Evolutionary conservation across 495 filamentous ascomycete species (phyloP).

Genomic region (Xylaria cubensis): DNA sequence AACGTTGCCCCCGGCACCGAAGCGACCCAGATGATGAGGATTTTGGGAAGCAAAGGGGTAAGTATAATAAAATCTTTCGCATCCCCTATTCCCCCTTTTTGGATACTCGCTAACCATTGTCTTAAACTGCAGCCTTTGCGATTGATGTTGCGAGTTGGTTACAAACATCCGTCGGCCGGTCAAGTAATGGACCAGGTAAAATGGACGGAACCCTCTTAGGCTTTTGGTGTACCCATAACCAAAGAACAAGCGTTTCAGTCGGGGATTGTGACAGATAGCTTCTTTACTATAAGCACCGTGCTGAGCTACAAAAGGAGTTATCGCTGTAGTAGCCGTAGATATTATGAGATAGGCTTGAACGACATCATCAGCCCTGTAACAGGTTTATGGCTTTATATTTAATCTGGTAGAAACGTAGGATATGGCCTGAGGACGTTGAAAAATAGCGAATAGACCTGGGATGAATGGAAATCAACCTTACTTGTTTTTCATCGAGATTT

Average conservation of each 20-base stretch:
- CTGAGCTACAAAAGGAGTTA: not conserved
- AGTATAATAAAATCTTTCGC: conserved; percentile 45
- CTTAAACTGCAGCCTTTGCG: conserved; percentile 60
- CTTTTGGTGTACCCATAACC: not conserved
- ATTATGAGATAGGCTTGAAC: conserved; percentile 12
- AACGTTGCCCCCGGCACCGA: conserved; percentile 80
- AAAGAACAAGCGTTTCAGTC: not conserved
- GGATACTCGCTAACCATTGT: conserved; percentile 36
- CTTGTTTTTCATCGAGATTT: not conserved
- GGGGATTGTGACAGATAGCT: not conserved
- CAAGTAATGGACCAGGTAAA: conserved; percentile 90
- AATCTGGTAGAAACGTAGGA: conserved; percentile 8
- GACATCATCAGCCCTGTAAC: not conserved
- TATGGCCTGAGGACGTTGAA: conserved; percentile 4
- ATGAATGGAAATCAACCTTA: conserved; percentile 16
- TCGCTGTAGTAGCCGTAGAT: not conserved
- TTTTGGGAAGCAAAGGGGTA: conserved; percentile 84
- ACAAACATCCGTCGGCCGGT: conserved; percentile 69
- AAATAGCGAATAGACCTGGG: conserved; percentile 13
- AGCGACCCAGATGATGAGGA: conserved; percentile 86
- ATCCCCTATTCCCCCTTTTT: no score
- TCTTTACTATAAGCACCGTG: no score
- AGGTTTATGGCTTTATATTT: conserved; percentile 11
- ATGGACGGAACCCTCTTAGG: conserved; percentile 80
- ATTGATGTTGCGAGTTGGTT: conserved; percentile 84